Base-by-base conservation (phyloP, 345 rosid species). In the Geranium rotundifolium region DNA sequence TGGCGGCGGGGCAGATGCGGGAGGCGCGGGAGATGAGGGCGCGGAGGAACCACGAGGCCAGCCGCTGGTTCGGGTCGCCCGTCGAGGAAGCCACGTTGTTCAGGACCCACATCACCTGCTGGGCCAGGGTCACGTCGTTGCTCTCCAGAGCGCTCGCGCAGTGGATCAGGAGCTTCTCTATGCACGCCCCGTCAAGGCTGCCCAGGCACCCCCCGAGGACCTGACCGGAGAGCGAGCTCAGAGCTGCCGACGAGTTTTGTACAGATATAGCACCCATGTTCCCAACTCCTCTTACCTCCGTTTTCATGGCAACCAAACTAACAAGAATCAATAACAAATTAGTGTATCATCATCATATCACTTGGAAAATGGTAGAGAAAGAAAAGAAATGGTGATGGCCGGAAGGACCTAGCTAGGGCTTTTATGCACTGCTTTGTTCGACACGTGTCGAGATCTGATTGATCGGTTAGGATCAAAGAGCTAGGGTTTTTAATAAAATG, bases 21-120 rank as follows among this genome's bases (percentile, higher is more conserved):
- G 87, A 75, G 1, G 87, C 87, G 61, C 85, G 70, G n/a, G 81
- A 79, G 58, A 86, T 72, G n/a, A 86, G 79, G 34, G 92, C 92
- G 68, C 77, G 74, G 10, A 86, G 63, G 50, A 83, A 86, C 83
- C 87, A 81, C 3, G 82, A 73, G 49, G 89, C 58, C 58, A 86
- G 84, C 68, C 88, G 78, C 63, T 83, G 85, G 71, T 86, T 86
- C 4, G 86, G 88, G 75, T 83, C 92, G 29, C 89, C 88, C 1
- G 64, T 63, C 18, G 74, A 56, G 23, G 92, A 86, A 31, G 92
- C 89, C 58, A 86, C 85, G 63, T 86, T 86, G 65, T 86, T 83
- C 68, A 86, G 88, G 61, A 86, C 92, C 92, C 92, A 86, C 92
- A 86, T 86, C 62, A 86, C 89, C 61, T 86, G 91, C 15, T 83